Evolutionary conservation across 1,139 yeast species (phyloP).

Genomic region (Hansenula anomala): DNA sequence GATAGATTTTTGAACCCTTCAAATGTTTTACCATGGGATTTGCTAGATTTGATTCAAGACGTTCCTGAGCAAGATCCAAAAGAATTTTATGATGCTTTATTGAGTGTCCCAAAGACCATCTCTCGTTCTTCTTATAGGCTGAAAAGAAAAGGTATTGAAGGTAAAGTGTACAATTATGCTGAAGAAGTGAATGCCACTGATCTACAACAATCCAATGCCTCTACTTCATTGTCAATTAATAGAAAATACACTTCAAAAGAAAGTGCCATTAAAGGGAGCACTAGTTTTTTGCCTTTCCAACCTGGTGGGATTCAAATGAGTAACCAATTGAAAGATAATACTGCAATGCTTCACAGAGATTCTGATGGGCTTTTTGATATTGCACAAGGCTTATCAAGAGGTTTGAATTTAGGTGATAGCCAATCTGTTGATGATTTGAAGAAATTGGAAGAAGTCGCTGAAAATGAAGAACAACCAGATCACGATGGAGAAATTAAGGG

Average conservation of each 20-base stretch:
- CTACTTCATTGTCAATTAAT: slow-evolving; percentile 67
- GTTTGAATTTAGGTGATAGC: slow-evolving; percentile 35
- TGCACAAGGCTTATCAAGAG: slow-evolving; percentile 81
- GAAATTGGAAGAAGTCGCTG: slow-evolving; percentile 6
- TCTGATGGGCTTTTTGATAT: slow-evolving; percentile 70
- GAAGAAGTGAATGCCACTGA: slow-evolving; percentile 53
- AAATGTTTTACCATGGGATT: slow-evolving; percentile 51
- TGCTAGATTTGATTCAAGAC: slow-evolving; percentile 48
- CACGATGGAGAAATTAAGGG: slow-evolving; percentile 25
- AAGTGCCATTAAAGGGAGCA: slow-evolving; percentile 62
- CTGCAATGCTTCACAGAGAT: slow-evolving; percentile 55
- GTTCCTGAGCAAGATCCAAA: slow-evolving; percentile 31
- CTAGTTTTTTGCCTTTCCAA: slow-evolving; percentile 80
- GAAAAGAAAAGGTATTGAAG: slow-evolving; percentile 71
- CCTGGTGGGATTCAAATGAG: slow-evolving; percentile 78
- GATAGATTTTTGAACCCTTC: slow-evolving; percentile 43
- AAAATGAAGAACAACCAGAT: slow-evolving; percentile 14
- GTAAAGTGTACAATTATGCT: slow-evolving; percentile 55
- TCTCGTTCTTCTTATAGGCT: slow-evolving; percentile 55
- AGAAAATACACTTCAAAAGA: slow-evolving; percentile 62
- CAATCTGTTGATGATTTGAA: slow-evolving; percentile 5
- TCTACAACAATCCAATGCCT: slow-evolving; percentile 49
- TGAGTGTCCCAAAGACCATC: slow-evolving; percentile 47
- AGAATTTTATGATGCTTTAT: slow-evolving; percentile 33
- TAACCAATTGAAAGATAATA: slow-evolving; percentile 17